Evolutionary conservation across 2,329 filamentous ascomycete genomes (phyloP), one percentile per base, ranked within the genome.

Genomic region (Hypoxylon sp.): DNA sequence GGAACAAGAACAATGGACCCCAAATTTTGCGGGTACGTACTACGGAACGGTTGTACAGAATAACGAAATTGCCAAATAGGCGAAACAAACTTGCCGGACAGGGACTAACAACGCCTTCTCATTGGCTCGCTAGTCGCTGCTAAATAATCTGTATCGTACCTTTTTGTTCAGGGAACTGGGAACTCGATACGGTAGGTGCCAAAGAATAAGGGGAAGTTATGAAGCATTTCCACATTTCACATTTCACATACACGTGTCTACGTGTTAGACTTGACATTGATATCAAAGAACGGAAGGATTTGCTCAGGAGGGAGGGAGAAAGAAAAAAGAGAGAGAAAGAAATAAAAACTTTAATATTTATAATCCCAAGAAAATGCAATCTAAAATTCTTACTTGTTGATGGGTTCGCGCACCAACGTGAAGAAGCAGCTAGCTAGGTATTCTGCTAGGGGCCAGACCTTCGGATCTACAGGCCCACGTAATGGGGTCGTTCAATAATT

Each of bases 101-200:
- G 48, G 59, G 52, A 52, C 41, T 30, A 55, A 57, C 4, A 0
- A 0, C 7, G 14, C 1, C 29, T 30, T 54, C 30, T 64, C 21
- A 69, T 69, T 69, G 56, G 67, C 37, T 61, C 60, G 63, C 67
- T 69, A 69, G 56, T 69, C 67, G 67, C 60, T 69, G 50, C 45
- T 64, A 63, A 61, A 61, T 65, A 63, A 65, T 68, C 61, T 53
- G 39, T 47, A 25, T 57, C 23, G 32, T 43, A 53, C 34, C 51
- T 57, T 32, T n/a, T 54, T 58, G 34, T 57, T 54, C 53, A 47
- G 52, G 58, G 46, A 47, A 45, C 41, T 52, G 50, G 37, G 45
- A 25, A 46, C 52, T 61, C 52, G 48, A 65, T 61, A 53, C 32
- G 58, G 50, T 61, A 61, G 58, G 58, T 62, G 27, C 29, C n/a